phyloP scores from a whole-genome alignment of 2,329 filamentous ascomycete species.

The Aspergillus unguis region DNA sequence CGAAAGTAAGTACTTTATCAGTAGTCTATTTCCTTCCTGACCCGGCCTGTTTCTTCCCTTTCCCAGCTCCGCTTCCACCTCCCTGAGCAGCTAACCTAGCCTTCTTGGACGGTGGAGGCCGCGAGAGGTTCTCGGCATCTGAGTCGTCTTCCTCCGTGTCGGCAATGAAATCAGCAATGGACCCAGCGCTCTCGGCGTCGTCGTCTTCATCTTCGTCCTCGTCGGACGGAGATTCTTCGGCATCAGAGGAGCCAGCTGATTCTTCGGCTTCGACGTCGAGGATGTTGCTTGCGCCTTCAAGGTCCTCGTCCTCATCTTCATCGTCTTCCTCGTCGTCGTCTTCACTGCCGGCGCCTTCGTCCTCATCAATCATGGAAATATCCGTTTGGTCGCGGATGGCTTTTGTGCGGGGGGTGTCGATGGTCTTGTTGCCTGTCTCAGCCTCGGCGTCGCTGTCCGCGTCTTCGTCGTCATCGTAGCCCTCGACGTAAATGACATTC shows the following conservation, averaged over 20 bases:
- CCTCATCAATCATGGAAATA: constrained; percentile 40
- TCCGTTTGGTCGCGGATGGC: constrained; percentile 39
- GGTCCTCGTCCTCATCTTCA: constrained; percentile 36
- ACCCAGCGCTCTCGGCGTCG: constrained; percentile 58
- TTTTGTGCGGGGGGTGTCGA: constrained; percentile 31
- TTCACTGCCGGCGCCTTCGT: constrained; percentile 31
- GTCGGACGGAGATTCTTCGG: constrained; percentile 53
- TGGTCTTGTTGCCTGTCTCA: constrained; percentile 13
- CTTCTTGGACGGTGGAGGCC: constrained; percentile 37
- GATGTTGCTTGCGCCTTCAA: constrained; percentile 30
- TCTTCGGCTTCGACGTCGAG: constrained; percentile 46
- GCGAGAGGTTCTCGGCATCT: constrained; percentile 26
- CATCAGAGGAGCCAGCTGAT: constrained; percentile 41
- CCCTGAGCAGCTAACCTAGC: constrained; percentile 21
- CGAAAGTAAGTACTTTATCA: neutral
- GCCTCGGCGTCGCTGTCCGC: constrained; percentile 34
- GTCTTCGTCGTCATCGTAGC: constrained; percentile 60
- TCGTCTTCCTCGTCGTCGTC: constrained; percentile 60
- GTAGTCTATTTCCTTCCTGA: constrained; percentile 30
- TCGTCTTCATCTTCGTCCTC: constrained; percentile 60
- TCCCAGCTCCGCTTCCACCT: constrained; percentile 15
- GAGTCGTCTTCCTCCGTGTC: constrained; percentile 42
- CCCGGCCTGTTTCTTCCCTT: constrained; percentile 32
- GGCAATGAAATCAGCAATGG: constrained; percentile 46
- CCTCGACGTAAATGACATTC: constrained; percentile 84